These are phyloP conservation scores for Aspergillus sojae DNA, from an alignment of 2,329 filamentous ascomycete species.

Conservation along the genomic window DNA sequence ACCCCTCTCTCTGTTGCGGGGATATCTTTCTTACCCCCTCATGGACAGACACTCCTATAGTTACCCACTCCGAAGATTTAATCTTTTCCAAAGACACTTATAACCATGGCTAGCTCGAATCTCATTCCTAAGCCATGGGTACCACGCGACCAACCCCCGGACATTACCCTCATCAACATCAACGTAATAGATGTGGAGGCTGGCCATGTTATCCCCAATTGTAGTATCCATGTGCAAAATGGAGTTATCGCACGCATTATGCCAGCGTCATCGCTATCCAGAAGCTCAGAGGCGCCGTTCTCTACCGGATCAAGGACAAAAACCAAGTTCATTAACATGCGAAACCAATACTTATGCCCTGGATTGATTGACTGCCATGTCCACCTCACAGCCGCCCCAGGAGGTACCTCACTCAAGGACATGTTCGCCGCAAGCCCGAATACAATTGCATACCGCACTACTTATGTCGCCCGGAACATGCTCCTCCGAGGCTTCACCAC, in stretches of 20 bases:
- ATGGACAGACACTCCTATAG: not conserved
- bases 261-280: not conserved
- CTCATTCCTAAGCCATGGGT: not conserved
- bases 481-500: constrained; percentile 61
- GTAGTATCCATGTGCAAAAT: constrained; percentile 37
- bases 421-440: constrained; percentile 39
- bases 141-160: constrained; percentile 12
- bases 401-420: constrained; percentile 40
- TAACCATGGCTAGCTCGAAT: not conserved
- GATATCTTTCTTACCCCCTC: not conserved
- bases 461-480: constrained; percentile 42
- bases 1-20: not conserved
- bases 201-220: constrained; percentile 34
- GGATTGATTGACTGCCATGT: constrained; percentile 58
- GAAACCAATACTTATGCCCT: constrained; percentile 51
- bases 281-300: not conserved
- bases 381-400: constrained; percentile 51
- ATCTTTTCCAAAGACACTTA: no score
- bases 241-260: constrained; percentile 37
- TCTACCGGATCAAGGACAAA: not conserved
- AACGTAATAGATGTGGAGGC: constrained; percentile 47
- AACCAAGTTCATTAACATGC: constrained; percentile 39
- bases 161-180: constrained; percentile 46
- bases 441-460: constrained; percentile 15
- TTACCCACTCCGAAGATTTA: not conserved